These are phyloP conservation scores for Kwoniella sp. DNA, from an alignment of 768 basidiomycete species.

Conservation along the genomic window DNA sequence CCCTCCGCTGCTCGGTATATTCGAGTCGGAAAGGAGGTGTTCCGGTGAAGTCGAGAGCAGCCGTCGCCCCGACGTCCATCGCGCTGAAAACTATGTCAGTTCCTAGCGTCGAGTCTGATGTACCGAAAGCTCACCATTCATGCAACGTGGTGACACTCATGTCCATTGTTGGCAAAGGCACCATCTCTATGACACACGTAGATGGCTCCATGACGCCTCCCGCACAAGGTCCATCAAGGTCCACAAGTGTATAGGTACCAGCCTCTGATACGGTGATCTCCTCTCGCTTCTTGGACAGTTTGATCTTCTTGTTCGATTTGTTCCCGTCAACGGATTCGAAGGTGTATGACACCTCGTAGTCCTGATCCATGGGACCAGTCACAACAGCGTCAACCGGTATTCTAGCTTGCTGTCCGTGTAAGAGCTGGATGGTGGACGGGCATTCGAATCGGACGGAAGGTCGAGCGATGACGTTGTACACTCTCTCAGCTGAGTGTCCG, in stretches of 20 bases:
- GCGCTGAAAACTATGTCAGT: constrained; percentile 40
- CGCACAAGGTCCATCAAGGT: constrained; percentile 74
- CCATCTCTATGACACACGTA: constrained; percentile 65
- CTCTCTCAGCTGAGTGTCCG: constrained; percentile 57
- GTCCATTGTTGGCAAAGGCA: constrained; percentile 75
- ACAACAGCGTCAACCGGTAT: constrained; percentile 66
- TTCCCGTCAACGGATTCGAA: constrained; percentile 65
- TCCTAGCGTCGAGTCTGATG: background rate
- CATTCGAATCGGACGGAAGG: constrained; percentile 72
- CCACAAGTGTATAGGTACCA: constrained; percentile 74
- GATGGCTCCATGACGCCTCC: constrained; percentile 85
- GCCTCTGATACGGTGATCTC: constrained; percentile 60
- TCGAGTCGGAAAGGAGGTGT: constrained; percentile 84
- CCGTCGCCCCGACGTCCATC: constrained; percentile 82
- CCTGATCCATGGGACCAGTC: constrained; percentile 58
- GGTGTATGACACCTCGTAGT: constrained; percentile 62
- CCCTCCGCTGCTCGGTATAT: constrained; percentile 72
- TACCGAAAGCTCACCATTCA: constrained; percentile 71
- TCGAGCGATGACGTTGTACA: constrained; percentile 70
- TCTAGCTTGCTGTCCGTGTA: constrained; percentile 67
- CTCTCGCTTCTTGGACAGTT: constrained; percentile 58
- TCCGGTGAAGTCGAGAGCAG: constrained; percentile 80
- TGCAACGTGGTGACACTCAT: constrained; percentile 87
- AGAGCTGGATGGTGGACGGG: constrained; percentile 65
- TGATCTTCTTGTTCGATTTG: constrained; percentile 68